Evolutionary conservation across 345 rosid genomes (phyloP).

Genomic region (Nasturtium officinale): DNA sequence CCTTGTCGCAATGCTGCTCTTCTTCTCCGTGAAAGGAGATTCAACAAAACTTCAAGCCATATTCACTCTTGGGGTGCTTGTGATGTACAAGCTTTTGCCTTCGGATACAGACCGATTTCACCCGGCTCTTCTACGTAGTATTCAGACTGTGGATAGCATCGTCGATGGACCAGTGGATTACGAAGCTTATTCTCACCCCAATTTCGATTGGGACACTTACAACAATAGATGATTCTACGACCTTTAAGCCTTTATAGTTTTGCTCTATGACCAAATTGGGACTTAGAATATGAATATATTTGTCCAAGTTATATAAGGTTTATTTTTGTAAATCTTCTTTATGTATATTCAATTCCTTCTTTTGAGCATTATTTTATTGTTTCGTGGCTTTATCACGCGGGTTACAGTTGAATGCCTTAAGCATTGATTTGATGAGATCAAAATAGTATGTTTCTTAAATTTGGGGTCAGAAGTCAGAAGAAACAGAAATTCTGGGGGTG

Average conservation of each 20-base stretch:
- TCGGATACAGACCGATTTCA: conserved; percentile 65
- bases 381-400: background rate
- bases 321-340: conserved; percentile 27
- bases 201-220: conserved; percentile 89
- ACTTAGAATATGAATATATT: background rate
- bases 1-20: conserved; percentile 80
- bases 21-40: conserved; percentile 92
- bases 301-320: background rate
- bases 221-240: conserved; percentile 31
- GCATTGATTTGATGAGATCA: background rate
- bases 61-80: conserved; percentile 81
- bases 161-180: conserved; percentile 84
- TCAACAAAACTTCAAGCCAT: conserved; percentile 95
- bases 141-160: conserved; percentile 75
- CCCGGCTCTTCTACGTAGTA: conserved; percentile 69
- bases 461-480: conserved; percentile 5
- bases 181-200: conserved; percentile 87
- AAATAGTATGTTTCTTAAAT: background rate
- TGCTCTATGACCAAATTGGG: conserved; percentile 25
- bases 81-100: conserved; percentile 85
- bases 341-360: conserved; percentile 31
- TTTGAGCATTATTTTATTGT: conserved; percentile 14
- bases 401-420: background rate
- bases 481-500: background rate
- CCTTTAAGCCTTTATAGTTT: conserved; percentile 20